A percentile compares a stretch with the other conserved stretches of the same genome.
phyloP scores from a whole-genome alignment of 2,329 filamentous ascomycete genomes.

The Ophiostoma piceae region DNA sequence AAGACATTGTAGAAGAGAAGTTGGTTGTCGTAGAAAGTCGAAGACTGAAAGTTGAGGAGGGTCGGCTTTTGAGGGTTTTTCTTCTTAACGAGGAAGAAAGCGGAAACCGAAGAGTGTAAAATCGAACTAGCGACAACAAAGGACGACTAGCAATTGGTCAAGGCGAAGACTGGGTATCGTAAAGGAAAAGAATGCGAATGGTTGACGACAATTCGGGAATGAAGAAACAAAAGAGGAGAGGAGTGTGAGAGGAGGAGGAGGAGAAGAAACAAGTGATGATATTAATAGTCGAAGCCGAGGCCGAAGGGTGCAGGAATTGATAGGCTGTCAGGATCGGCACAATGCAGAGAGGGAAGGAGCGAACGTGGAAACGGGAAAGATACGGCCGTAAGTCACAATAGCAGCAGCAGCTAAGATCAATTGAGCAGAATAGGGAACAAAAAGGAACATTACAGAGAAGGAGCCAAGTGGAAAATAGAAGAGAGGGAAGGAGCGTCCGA shows the following conservation, averaged over 20 bases:
- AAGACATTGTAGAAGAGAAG: constrained; percentile 49
- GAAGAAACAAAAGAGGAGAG: neutral
- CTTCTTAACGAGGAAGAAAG: constrained; percentile 8
- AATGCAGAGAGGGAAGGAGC: neutral
- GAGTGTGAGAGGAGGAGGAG: neutral
- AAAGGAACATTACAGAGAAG: neutral
- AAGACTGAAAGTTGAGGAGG: neutral
- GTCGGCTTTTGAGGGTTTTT: constrained; percentile 8
- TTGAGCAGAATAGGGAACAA: neutral
- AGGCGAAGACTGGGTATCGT: neutral
- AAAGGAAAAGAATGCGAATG: neutral
- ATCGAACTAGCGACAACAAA: constrained; percentile 12
- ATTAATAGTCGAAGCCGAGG: neutral
- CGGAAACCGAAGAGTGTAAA: neutral
- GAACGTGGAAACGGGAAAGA: neutral
- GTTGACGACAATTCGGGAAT: neutral
- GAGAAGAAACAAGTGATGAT: neutral
- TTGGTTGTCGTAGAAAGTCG: neutral
- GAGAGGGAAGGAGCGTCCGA: constrained; percentile 12
- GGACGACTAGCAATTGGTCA: constrained; percentile 5
- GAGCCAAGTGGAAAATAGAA: neutral
- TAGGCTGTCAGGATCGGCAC: neutral
- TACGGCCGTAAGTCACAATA: no score
- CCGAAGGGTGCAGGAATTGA: neutral
- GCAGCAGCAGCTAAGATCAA: no score